phyloP scores from a whole-genome alignment of 768 basidiomycete species.

The Kondoa subrosea region DNA sequence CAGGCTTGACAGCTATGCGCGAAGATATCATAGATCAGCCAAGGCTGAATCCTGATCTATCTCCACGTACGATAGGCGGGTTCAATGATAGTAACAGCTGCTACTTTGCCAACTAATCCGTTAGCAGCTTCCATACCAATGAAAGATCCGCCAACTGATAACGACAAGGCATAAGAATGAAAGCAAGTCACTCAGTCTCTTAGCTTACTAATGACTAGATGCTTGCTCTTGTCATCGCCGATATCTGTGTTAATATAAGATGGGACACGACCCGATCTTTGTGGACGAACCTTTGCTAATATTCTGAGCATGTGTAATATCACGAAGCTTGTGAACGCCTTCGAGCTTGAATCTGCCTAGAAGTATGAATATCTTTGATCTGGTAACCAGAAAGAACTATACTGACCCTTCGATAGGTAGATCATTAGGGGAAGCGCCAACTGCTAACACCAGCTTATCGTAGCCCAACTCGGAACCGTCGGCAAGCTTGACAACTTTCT shows the following conservation, averaged over 20 bases:
- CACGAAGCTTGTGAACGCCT: constrained; percentile 61
- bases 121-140: constrained; percentile 82
- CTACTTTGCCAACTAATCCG: constrained; percentile 46
- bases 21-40: too few species aligned
- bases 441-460: constrained; percentile 61
- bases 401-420: constrained; percentile 67
- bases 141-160: constrained; percentile 74
- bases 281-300: constrained; percentile 19
- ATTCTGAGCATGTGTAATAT: constrained; percentile 49
- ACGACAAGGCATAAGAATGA: constrained; percentile 43
- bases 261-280: background rate
- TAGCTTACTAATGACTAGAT: constrained; percentile 20
- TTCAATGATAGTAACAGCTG: constrained; percentile 67
- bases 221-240: constrained; percentile 13
- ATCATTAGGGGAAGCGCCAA: constrained; percentile 54
- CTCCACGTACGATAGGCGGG: constrained; percentile 69
- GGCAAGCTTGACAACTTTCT: constrained; percentile 49
- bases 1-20: constrained; percentile 64
- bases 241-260: constrained; percentile 1
- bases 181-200: constrained; percentile 36
- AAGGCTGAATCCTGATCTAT: too few species aligned
- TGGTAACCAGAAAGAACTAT: too few species aligned
- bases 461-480: constrained; percentile 49
- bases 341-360: constrained; percentile 51
- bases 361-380: too few species aligned